Base-by-base conservation (phyloP, 306 rosid genomes). In the Rosa lucieae region DNA sequence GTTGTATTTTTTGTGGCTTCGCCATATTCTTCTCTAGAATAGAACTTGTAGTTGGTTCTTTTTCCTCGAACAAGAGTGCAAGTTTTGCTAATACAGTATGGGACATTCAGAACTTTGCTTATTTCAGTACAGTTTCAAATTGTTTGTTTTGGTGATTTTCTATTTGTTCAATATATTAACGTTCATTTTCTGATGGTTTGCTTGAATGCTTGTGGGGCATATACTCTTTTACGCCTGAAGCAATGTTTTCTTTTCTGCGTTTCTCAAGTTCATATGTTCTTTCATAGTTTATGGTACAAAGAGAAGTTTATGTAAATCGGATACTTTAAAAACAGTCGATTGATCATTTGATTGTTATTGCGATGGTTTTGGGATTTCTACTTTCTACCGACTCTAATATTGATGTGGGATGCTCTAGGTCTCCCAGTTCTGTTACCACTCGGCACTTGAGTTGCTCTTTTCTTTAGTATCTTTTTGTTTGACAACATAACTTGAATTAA, bases 21-120 rank as follows among this genome's bases (percentile, higher is more conserved):
- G 46, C 78, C 65, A 68, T 75, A 58, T 29, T 58, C 32, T 58
- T 53, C 32, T 53, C 73, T 48, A 12, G 4, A 79, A 80, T 80
- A 51, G 65, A 21, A 40, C 15, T 42, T 26, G 29, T 72, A 74
- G 47, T 47, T 29, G 66, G 18, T 49, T 39, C 47, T 12, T 12
- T n/a, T 3, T 20, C 49, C 15, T 11, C 68, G 2, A 56, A 40
- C 55, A 3, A 39, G 77, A 74, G 44, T 48, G 46, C n/a, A 21
- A 70, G 56, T 5, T 46, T 44, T 70, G 18, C 40, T 69, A n/a
- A 10, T 42, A 23, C 13, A 39, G 51, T 69, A 29, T 23, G 26
- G 29, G 26, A 67, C 47, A 39, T n/a, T n/a, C 11, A 26, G 6
- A 29, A 1, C 18, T 47, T 14, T 13, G 14, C 61, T 15, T 0